phyloP scores from a whole-genome alignment of 345 rosid genomes.

The Citrus mangshanensis region DNA sequence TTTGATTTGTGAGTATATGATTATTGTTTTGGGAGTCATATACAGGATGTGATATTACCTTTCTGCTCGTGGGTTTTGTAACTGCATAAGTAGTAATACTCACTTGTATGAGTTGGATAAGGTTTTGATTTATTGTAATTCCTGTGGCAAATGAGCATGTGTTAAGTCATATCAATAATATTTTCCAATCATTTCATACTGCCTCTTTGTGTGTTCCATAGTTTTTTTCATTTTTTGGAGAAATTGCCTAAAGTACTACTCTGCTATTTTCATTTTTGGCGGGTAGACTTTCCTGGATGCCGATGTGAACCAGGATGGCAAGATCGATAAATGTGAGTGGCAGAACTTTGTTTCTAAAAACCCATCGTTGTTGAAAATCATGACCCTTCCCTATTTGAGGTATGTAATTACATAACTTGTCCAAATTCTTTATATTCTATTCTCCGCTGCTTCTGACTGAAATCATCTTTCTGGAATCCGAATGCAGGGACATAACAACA shows the following conservation, averaged over 20 bases:
- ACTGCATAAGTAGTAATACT: background rate
- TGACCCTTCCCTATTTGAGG: conserved; percentile 96
- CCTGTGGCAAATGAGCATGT: background rate
- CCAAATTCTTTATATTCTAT: too few species aligned
- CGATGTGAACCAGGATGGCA: conserved; percentile 77
- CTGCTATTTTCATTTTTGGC: background rate
- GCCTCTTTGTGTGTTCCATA: background rate
- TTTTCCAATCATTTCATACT: background rate
- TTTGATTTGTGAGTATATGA: background rate
- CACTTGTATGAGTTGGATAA: background rate
- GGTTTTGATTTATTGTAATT: background rate
- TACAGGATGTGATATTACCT: background rate
- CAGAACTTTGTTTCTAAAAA: conserved; percentile 72
- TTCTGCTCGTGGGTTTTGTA: background rate
- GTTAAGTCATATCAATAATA: background rate
- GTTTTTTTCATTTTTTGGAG: background rate
- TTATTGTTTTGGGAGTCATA: background rate
- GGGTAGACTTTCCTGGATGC: conserved; percentile 90
- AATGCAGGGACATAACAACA: conserved; percentile 89
- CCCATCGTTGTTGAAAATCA: conserved; percentile 86
- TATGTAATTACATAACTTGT: conserved; percentile 11
- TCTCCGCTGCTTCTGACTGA: background rate
- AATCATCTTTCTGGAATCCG: background rate
- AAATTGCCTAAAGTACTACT: background rate
- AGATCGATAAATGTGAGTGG: conserved; percentile 88